Percentiles rank a stretch among this genome's conserved stretches.
Evolutionary conservation across 306 rosid species (phyloP).

Genomic region (Inga laurina): DNA sequence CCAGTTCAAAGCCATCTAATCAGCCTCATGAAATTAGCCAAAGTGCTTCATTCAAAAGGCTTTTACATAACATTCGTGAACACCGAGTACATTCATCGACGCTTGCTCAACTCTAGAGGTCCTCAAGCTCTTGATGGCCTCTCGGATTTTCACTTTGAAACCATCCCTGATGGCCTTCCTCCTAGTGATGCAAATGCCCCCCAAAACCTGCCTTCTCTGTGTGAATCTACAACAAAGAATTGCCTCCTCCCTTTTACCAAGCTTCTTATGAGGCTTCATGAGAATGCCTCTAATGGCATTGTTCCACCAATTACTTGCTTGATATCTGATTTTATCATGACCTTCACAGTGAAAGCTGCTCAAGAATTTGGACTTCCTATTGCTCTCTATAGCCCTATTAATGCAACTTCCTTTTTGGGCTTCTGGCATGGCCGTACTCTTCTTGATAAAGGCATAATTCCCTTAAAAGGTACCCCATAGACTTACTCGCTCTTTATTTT

Average conservation of each 20-base stretch:
- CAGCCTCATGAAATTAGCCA: neutral
- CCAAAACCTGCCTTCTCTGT: neutral
- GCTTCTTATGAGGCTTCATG: neutral
- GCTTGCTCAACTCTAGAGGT: neutral
- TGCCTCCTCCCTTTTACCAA: neutral
- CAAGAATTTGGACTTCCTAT: neutral
- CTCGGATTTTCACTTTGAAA: neutral
- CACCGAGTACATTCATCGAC: neutral
- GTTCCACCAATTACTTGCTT: neutral
- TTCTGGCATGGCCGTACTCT: neutral
- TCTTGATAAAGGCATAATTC: neutral
- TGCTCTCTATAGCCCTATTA: neutral
- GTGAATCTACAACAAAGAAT: neutral
- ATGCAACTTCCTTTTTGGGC: neutral
- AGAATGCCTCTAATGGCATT: neutral
- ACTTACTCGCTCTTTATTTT: neutral
- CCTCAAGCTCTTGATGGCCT: neutral
- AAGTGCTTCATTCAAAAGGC: neutral
- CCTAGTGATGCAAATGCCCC: neutral
- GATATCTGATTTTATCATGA: neutral
- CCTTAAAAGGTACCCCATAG: neutral
- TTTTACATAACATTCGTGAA: neutral
- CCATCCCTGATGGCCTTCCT: conserved; percentile 1
- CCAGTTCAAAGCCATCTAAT: neutral
- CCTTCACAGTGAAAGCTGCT: neutral